A percentile compares a stretch with the other conserved stretches of the same genome.
Conservation (phyloP, 1,139 yeast genomes). For the Saccharomyces hybrid region DNA sequence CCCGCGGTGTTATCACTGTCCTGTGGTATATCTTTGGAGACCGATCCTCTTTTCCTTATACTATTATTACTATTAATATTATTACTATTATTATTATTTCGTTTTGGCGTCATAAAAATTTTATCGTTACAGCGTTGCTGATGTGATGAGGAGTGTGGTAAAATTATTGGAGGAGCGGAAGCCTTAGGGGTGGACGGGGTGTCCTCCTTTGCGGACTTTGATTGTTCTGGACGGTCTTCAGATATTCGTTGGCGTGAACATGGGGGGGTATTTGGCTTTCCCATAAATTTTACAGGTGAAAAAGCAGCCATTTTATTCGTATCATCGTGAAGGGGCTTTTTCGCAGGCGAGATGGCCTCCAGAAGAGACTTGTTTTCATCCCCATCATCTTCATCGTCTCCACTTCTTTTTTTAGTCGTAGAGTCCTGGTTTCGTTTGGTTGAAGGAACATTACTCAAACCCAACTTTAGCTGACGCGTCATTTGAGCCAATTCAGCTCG, state of each 20-base stretch:
- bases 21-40: background rate
- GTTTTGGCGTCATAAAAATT: slow-evolving; percentile 10
- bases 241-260: slow-evolving; percentile 8
- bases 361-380: slow-evolving; percentile 9
- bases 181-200: slow-evolving; percentile 4
- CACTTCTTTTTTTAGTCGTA: slow-evolving; percentile 4
- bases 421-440: slow-evolving; percentile 7
- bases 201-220: background rate
- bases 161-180: background rate
- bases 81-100: background rate
- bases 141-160: background rate
- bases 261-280: slow-evolving; percentile 1
- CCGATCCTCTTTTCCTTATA: background rate
- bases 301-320: slow-evolving; percentile 1
- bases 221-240: background rate
- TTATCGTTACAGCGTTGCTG: background rate
- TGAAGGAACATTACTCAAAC: slow-evolving; percentile 26
- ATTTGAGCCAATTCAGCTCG: slow-evolving; percentile 32
- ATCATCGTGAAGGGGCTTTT: slow-evolving; percentile 6
- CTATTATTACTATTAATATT: slow-evolving; percentile 2
- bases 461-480: slow-evolving; percentile 30
- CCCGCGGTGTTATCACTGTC: slow-evolving; percentile 17
- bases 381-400: slow-evolving; percentile 4
- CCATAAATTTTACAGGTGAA: background rate
- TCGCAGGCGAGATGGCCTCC: slow-evolving; percentile 9